These are phyloP conservation scores for Pyracantha coccinea DNA, from an alignment of 331 rosid species.

Conservation along the genomic window DNA sequence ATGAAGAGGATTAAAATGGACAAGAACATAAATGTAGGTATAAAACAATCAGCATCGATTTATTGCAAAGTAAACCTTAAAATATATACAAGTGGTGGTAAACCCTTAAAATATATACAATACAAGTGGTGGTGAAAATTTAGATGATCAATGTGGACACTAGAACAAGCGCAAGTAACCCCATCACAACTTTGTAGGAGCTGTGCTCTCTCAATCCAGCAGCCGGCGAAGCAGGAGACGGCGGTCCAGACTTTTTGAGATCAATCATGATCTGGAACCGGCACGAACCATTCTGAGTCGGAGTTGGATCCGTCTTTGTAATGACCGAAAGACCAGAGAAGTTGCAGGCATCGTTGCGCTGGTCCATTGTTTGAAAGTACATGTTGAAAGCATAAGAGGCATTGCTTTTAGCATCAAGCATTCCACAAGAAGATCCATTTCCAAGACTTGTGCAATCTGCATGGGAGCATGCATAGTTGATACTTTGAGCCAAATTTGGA, in stretches of 20 bases:
- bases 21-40: background rate
- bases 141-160: background rate
- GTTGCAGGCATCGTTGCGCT: constrained; percentile 45
- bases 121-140: background rate
- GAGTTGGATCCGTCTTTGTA: constrained; percentile 55
- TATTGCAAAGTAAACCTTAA: background rate
- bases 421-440: constrained; percentile 68
- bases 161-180: background rate
- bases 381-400: constrained; percentile 83
- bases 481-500: constrained; percentile 33
- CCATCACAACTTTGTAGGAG: constrained; percentile 18
- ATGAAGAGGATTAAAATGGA: background rate
- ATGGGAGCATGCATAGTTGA: constrained; percentile 59
- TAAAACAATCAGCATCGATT: background rate
- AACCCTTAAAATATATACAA: background rate
- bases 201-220: constrained; percentile 11
- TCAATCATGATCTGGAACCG: constrained; percentile 75
- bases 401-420: constrained; percentile 43
- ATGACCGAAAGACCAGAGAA: constrained; percentile 40
- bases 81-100: background rate
- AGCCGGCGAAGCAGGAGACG: constrained; percentile 35
- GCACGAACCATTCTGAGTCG: constrained; percentile 27
- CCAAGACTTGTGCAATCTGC: constrained; percentile 86
- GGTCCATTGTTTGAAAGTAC: constrained; percentile 72
- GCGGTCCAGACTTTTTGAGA: constrained; percentile 16